Evolutionary conservation across 306 rosid genomes (phyloP).

Genomic region (Vigna reflexopilosa): DNA sequence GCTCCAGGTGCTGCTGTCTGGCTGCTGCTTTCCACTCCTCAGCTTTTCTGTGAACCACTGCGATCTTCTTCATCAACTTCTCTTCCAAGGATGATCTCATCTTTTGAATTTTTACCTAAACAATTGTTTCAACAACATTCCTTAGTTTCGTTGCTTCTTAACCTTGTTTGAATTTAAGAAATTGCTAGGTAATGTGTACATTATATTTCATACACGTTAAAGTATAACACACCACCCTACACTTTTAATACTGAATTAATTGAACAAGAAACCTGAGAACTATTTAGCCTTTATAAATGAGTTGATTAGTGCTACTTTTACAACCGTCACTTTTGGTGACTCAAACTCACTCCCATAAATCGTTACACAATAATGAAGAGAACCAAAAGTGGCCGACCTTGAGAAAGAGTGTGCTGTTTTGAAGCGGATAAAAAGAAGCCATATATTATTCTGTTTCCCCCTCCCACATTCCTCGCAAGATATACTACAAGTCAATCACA

Average conservation of each 20-base stretch:
- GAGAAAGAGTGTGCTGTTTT: background rate
- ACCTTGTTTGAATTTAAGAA: background rate
- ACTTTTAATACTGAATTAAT: background rate
- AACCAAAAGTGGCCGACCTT: background rate
- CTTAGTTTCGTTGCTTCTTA: slow-evolving; percentile 14
- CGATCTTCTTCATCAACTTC: slow-evolving; percentile 88
- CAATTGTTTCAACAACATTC: background rate
- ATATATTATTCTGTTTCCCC: background rate
- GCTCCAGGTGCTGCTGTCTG: slow-evolving; percentile 73
- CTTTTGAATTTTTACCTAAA: slow-evolving; percentile 86
- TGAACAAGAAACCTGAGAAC: background rate
- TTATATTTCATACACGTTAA: too few species aligned
- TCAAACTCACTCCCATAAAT: background rate
- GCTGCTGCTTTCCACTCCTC: slow-evolving; percentile 84
- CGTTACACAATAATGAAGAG: background rate
- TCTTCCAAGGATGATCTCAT: slow-evolving; percentile 92
- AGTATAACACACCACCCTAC: background rate
- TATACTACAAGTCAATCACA: background rate
- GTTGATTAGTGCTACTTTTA: background rate
- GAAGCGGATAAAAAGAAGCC: background rate
- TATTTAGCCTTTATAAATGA: background rate
- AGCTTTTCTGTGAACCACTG: slow-evolving; percentile 82
- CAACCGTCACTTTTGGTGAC: background rate
- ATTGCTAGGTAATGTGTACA: too few species aligned
- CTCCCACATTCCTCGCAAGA: background rate